Base-by-base conservation (phyloP, 2,329 filamentous ascomycete genomes). In the Clathrospora elynae region DNA sequence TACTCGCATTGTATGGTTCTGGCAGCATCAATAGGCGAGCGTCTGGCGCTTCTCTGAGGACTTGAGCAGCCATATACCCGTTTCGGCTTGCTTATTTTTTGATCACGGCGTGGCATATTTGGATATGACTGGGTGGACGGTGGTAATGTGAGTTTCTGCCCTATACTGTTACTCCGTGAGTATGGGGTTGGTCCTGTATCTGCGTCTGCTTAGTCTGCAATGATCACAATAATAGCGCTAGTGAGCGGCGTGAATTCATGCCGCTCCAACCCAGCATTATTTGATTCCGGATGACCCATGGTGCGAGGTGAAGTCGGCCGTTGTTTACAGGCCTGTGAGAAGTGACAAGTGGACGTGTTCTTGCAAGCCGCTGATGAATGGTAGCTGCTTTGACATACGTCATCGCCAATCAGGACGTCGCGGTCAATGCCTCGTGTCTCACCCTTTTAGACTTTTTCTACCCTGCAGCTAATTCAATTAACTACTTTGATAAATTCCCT, bases 21-120 rank as follows among this genome's bases (percentile, higher is more conserved):
- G 62, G 66, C 59, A 61, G 66, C 66, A 70, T 71, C 67, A 69
- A 67, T 51, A 71, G 67, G 66, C 59, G 62, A 69, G 67, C 66
- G 64, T 67, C 51, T 40, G 66, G 67, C 67, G 67, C 66, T 70
- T 69, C 40, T 65, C 66, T 70, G 64, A 71, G 66, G 67, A 71
- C 67, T 70, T 71, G 67, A 71, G 66, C 65, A 62, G 64, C 65
- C 59, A 45, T 65, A 66, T 62, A 65, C 62, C 61, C 59, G 42
- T 53, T 51, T 49, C 49, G 52, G 55, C 56, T 64, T 53, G 53
- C 53, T 61, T 59, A 44, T 29, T 55, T 52, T 42, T 35, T 39
- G 44, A 14, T 49, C 46, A 36, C 47, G 40, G 32, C 14, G 18
- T 35, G 16, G 33, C 35, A 34, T 23, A 18, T 26, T 40, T 34